Conservation (phyloP, 1,284 basidiomycete genomes). For the Puccinia triticina region DNA sequence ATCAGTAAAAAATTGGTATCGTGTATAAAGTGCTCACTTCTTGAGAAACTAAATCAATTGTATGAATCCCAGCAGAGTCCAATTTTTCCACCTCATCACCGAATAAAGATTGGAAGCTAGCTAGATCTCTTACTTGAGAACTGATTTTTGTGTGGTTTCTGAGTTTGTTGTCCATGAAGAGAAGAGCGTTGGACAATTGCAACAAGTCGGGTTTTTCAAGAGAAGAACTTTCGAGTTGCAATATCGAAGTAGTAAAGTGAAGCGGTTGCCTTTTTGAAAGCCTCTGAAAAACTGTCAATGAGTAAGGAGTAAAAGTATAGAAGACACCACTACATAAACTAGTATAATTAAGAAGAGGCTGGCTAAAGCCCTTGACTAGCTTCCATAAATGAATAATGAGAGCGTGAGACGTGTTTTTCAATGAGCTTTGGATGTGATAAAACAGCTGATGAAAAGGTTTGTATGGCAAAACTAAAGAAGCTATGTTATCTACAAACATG, state of each 20-base stretch:
- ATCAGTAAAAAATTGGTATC: not conserved
- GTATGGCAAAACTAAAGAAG: conserved; percentile 2
- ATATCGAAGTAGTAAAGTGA: not conserved
- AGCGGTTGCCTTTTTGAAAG: not conserved
- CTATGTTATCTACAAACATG: not conserved
- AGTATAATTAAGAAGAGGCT: not conserved
- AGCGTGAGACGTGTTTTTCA: not conserved
- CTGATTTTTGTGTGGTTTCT: conserved; percentile 17
- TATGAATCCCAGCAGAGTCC: not conserved
- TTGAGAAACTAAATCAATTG: not conserved
- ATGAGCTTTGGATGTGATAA: conserved; percentile 5
- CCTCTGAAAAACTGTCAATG: not conserved
- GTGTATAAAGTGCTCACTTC: not conserved
- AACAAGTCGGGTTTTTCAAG: not conserved
- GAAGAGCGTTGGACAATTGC: conserved; percentile 13
- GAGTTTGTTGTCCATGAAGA: conserved; percentile 6
- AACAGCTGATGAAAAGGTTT: conserved; percentile 5
- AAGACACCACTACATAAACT: not conserved
- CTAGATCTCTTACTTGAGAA: conserved; percentile 4
- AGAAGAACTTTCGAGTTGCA: not conserved
- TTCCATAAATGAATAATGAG: not conserved
- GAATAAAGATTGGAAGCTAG: not conserved
- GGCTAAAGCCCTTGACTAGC: not conserved
- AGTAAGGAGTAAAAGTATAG: not conserved
- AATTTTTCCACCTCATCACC: conserved; percentile 2